Percentiles rank a stretch among this genome's conserved stretches.
Evolutionary conservation across 192 early-diverging fungal species (phyloP).

Genomic region (Backusella parvicylindrica): DNA sequence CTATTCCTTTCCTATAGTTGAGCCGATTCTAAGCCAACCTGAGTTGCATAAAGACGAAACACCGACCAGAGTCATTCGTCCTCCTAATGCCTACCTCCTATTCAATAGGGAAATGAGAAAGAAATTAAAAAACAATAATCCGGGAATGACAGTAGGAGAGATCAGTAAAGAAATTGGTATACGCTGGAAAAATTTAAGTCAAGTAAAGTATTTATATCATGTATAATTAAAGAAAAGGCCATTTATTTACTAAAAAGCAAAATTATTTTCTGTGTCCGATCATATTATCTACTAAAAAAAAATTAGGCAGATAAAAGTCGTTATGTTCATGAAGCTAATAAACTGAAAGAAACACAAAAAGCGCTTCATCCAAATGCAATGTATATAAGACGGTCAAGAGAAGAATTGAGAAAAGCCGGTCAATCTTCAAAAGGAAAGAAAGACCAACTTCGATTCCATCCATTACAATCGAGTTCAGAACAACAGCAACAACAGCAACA

Average conservation of each 20-base stretch:
- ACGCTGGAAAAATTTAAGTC: constrained; percentile 45
- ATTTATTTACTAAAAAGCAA: too few relatives aligned
- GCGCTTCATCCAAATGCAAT: constrained; percentile 50
- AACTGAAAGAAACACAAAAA: constrained; percentile 45
- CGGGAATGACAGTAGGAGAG: constrained; percentile 56
- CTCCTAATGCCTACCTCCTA: constrained; percentile 56
- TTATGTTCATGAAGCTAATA: constrained; percentile 41
- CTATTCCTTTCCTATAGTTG: background rate
- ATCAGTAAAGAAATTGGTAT: constrained; percentile 55
- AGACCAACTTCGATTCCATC: background rate
- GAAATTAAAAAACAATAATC: constrained; percentile 46
- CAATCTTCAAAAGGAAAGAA: background rate
- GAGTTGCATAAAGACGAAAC: background rate
- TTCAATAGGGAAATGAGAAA: constrained; percentile 61
- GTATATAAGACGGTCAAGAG: constrained; percentile 55
- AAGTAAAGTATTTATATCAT: constrained; percentile 26
- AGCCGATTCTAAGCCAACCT: background rate
- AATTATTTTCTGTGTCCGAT: background rate
- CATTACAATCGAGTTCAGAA: background rate
- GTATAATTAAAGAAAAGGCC: too few relatives aligned
- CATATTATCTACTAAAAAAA: background rate
- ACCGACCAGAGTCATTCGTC: constrained; percentile 44
- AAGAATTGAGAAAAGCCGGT: constrained; percentile 47
- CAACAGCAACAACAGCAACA: background rate
- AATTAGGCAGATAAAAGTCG: constrained; percentile 31